Evolutionary conservation across 1,284 basidiomycete genomes (phyloP).

Genomic region (Cutaneotrichosporon mucoides): DNA sequence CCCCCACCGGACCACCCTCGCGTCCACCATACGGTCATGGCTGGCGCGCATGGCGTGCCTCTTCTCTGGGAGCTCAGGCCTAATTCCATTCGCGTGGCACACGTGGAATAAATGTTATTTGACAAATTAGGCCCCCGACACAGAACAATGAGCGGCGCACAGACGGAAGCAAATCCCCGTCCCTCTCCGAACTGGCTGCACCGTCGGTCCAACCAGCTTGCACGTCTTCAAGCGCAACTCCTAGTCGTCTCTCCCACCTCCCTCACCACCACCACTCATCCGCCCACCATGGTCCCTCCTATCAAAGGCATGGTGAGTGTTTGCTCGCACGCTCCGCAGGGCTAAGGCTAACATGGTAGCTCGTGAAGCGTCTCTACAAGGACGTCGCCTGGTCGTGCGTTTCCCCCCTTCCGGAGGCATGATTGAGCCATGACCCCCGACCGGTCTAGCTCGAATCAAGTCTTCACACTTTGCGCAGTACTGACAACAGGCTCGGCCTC

Average conservation of each 20-base stretch:
- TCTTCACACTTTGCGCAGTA: not conserved
- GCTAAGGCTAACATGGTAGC: conserved; percentile 9
- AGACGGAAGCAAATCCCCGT: not conserved
- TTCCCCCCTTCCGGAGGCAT: not conserved
- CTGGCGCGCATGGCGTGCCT: not conserved
- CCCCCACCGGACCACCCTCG: too few relatives aligned
- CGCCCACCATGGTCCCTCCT: conserved; percentile 14
- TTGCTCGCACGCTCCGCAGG: not conserved
- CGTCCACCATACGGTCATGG: not conserved
- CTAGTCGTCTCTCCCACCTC: not conserved
- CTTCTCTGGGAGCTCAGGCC: not conserved
- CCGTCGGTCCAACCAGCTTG: conserved; percentile 9
- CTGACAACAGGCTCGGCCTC: conserved; percentile 15
- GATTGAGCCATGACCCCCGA: too few relatives aligned
- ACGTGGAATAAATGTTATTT: not conserved
- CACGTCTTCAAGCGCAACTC: not conserved
- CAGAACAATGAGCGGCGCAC: not conserved
- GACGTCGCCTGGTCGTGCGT: conserved; percentile 14
- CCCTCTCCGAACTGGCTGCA: not conserved
- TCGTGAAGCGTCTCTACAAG: conserved; percentile 13
- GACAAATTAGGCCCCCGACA: not conserved
- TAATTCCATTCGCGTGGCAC: not conserved
- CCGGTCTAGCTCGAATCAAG: too few relatives aligned
- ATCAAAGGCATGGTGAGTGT: conserved; percentile 20
- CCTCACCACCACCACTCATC: conserved; percentile 13